These are phyloP conservation scores for Hypomyces perniciosus DNA, from an alignment of 2,329 filamentous ascomycete species.

Conservation along the genomic window DNA sequence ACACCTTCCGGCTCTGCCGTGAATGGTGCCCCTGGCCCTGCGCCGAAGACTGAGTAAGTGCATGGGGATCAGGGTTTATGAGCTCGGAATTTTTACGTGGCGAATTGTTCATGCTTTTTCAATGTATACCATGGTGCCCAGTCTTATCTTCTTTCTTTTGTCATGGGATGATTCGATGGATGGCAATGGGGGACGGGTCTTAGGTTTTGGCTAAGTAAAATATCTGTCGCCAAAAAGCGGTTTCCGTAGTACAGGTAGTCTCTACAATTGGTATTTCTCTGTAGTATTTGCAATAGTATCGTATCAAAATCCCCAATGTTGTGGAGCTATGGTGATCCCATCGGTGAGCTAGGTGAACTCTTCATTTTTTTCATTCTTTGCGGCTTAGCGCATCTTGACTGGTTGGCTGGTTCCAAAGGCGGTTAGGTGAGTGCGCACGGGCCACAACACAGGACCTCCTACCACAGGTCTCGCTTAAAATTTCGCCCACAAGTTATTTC, in stretches of 20 bases:
- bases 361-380: background rate
- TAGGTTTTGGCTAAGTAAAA: constrained; percentile 25
- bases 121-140: constrained; percentile 17
- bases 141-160: constrained; percentile 16
- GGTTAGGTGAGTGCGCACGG: constrained; percentile 18
- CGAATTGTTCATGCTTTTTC: constrained; percentile 13
- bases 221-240: constrained; percentile 20
- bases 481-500: constrained; percentile 33
- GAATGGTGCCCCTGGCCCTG: constrained; percentile 37
- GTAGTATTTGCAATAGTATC: background rate
- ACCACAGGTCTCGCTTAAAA: constrained; percentile 31
- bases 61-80: constrained; percentile 16
- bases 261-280: background rate
- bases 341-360: no score
- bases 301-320: no score
- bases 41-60: constrained; percentile 42
- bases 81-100: constrained; percentile 21
- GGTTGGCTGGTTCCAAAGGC: background rate
- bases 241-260: constrained; percentile 18
- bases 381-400: background rate
- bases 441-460: constrained; percentile 18
- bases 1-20: constrained; percentile 42
- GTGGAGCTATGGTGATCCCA: no score
- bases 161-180: constrained; percentile 16
- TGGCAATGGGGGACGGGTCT: constrained; percentile 5